phyloP scores from a whole-genome alignment of 208 protist species.

The Pavlovales sp. region DNA sequence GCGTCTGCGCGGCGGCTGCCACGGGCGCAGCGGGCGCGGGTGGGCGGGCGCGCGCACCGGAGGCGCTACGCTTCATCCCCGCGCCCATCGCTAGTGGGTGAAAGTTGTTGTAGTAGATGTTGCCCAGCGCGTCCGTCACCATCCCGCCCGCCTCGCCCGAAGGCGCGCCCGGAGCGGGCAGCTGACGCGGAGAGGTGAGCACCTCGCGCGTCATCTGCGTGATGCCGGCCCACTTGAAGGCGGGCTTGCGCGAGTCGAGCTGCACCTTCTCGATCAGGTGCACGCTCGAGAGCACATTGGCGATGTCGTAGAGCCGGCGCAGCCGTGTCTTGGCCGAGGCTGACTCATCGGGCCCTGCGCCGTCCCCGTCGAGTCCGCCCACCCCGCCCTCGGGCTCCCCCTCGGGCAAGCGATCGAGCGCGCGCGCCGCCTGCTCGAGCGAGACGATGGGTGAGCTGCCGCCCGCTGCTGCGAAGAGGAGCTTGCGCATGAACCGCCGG shows the following conservation, averaged over 20 bases:
- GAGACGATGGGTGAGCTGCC: constrained; percentile 18
- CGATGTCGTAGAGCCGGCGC: constrained; percentile 53
- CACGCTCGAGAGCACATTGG: constrained; percentile 48
- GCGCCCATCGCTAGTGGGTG: no score
- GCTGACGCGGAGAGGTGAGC: no score
- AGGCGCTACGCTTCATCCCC: no score
- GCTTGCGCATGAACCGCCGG: constrained; percentile 37
- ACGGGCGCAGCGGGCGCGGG: no score
- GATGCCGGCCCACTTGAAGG: constrained; percentile 36
- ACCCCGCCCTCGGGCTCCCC: not conserved
- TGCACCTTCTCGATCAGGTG: constrained; percentile 38
- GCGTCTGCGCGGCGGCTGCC: no score
- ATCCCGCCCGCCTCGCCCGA: no score
- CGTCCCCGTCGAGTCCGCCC: not conserved
- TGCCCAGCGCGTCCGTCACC: no score
- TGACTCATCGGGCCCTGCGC: not conserved
- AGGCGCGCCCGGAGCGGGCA: no score
- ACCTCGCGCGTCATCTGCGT: no score
- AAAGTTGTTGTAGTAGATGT: no score
- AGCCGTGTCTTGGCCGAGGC: constrained; percentile 13
- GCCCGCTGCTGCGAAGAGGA: not conserved
- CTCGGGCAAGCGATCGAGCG: no score
- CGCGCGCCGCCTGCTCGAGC: constrained; percentile 47
- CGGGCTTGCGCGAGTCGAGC: constrained; percentile 37
- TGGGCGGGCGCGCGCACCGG: no score